Evolutionary conservation across 192 early-diverging fungal species (phyloP).

Genomic region (Geranomyces michiganensis): DNA sequence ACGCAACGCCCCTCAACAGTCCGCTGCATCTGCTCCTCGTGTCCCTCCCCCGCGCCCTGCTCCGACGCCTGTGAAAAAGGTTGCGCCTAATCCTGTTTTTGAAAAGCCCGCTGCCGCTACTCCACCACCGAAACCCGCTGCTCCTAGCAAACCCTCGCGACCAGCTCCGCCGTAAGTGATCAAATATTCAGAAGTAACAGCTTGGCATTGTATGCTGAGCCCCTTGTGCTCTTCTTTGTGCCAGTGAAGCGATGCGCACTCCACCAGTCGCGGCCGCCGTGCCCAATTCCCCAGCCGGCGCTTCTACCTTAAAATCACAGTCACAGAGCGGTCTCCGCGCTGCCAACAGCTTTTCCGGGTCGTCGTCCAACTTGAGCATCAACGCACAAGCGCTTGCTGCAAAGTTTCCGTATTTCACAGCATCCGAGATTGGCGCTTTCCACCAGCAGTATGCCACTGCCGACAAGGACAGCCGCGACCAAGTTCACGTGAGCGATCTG

Average conservation of each 20-base stretch:
- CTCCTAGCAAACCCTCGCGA: too few relatives aligned
- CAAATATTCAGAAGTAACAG: too few relatives aligned
- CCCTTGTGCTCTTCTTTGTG: too few relatives aligned
- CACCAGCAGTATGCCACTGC: constrained; percentile 50
- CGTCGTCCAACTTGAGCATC: constrained; percentile 35
- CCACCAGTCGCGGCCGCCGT: too few relatives aligned
- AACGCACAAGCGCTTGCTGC: constrained; percentile 45
- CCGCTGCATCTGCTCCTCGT: neutral
- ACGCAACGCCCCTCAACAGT: neutral
- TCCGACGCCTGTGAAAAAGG: neutral
- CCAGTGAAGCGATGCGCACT: too few relatives aligned
- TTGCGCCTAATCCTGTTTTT: constrained; percentile 3
- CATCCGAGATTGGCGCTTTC: constrained; percentile 57
- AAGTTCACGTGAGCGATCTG: constrained; percentile 50
- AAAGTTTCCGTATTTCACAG: constrained; percentile 52
- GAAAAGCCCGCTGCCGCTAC: neutral
- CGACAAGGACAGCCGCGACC: constrained; percentile 47
- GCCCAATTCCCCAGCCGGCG: too few relatives aligned
- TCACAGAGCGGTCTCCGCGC: neutral
- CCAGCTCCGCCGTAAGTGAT: too few relatives aligned
- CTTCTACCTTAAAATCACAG: too few relatives aligned
- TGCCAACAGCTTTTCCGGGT: neutral
- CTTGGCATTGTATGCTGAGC: too few relatives aligned
- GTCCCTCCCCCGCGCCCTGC: neutral
- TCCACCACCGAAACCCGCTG: constrained; percentile 11